Percentiles rank a stretch among this genome's conserved stretches.
phyloP scores from a whole-genome alignment of 257 asterid genomes.

The Capsicum rhomboideum region DNA sequence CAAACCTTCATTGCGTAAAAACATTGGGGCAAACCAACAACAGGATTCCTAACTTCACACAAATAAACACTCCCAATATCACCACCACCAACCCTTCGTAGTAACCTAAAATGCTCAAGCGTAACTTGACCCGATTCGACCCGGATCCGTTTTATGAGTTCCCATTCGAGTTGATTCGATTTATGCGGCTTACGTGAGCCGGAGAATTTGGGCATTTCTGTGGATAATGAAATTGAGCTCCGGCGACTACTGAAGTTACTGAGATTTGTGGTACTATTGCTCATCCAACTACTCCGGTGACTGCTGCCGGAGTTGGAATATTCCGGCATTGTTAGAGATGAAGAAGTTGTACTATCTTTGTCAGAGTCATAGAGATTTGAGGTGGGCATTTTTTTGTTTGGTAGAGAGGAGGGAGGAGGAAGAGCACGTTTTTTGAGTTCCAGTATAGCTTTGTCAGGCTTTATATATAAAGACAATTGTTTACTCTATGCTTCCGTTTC shows the following conservation, averaged over 20 bases:
- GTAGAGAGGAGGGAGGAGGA: neutral
- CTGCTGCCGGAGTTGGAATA: slow-evolving; percentile 5
- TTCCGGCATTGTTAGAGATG: slow-evolving; percentile 37
- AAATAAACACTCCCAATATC: slow-evolving; percentile 37
- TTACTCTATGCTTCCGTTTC: too few relatives aligned
- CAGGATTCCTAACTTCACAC: slow-evolving; percentile 29
- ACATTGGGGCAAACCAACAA: slow-evolving; percentile 23
- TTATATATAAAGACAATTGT: neutral
- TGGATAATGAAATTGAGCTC: slow-evolving; percentile 24
- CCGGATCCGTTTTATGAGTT: slow-evolving; percentile 32
- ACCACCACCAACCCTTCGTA: slow-evolving; percentile 36
- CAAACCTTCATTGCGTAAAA: slow-evolving; percentile 41
- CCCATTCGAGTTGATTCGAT: slow-evolving; percentile 38
- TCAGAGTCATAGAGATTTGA: slow-evolving; percentile 34
- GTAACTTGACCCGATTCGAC: slow-evolving; percentile 30
- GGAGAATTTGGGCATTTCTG: slow-evolving; percentile 1
- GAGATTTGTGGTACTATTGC: slow-evolving; percentile 25
- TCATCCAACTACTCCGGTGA: slow-evolving; percentile 39
- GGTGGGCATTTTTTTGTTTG: slow-evolving; percentile 33
- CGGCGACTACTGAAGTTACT: slow-evolving; percentile 36
- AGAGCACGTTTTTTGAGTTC: slow-evolving; percentile 16
- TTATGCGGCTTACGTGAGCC: slow-evolving; percentile 28
- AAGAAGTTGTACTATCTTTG: slow-evolving; percentile 40
- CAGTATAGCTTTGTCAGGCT: slow-evolving; percentile 14
- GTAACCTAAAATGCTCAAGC: slow-evolving; percentile 33